These are phyloP conservation scores for Sclerotinia sclerotiorum DNA, from an alignment of 2,329 filamentous ascomycete species.

Conservation along the genomic window DNA sequence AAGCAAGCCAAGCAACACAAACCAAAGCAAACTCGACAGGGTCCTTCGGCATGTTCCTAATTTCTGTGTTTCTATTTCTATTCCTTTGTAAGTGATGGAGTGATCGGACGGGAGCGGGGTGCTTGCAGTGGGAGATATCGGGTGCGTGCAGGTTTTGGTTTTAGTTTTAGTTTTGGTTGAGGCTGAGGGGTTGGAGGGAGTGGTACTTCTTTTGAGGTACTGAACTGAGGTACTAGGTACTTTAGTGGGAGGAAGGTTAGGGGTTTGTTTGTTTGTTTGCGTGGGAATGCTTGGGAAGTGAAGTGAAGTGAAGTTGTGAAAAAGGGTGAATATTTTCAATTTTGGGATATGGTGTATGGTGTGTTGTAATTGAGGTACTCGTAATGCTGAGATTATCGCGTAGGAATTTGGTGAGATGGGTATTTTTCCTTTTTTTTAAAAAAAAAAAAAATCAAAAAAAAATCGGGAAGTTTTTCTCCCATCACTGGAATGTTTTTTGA, in stretches of 20 bases:
- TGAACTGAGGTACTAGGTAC: neutral
- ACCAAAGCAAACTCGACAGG: neutral
- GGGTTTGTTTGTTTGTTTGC: too few relatives aligned
- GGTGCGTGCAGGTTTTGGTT: constrained; percentile 9
- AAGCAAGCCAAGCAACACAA: neutral
- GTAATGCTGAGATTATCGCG: too few relatives aligned
- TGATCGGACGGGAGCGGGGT: constrained; percentile 19
- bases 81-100: neutral
- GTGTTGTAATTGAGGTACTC: too few relatives aligned
- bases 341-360: neutral
- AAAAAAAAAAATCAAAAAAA: too few relatives aligned
- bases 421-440: too few relatives aligned
- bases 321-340: too few relatives aligned
- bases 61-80: neutral
- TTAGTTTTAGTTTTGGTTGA: neutral
- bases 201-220: too few relatives aligned
- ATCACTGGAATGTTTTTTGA: neutral
- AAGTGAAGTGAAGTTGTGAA: neutral
- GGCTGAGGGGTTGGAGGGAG: neutral
- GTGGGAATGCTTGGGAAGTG: neutral
- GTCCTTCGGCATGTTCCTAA: constrained; percentile 23
- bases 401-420: too few relatives aligned
- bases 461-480: neutral
- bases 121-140: constrained; percentile 7
- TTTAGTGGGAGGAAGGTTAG: neutral